Evolutionary conservation across 306 rosid species (phyloP).

Genomic region (Rosa lucieae): DNA sequence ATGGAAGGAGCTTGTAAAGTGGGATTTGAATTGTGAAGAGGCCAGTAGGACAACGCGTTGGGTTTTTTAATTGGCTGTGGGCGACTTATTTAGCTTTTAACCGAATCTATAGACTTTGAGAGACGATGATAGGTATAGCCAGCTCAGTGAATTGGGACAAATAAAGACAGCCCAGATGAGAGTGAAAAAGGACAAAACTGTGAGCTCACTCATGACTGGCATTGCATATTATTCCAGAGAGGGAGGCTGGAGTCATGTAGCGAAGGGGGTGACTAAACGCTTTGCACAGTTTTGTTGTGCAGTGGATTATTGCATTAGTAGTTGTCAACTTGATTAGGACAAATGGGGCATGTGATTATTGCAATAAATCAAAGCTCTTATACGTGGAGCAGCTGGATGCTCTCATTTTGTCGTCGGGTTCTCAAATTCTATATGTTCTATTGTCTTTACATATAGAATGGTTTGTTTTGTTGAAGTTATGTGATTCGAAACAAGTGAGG

Average conservation of each 20-base stretch:
- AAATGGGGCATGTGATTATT: slow-evolving; percentile 7
- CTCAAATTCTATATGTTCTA: background rate
- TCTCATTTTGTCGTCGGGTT: background rate
- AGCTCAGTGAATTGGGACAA: background rate
- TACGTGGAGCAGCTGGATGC: background rate
- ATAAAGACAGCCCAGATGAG: background rate
- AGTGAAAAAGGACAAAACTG: background rate
- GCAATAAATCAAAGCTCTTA: background rate
- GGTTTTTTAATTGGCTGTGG: background rate
- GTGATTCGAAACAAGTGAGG: background rate
- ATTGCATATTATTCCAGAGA: background rate
- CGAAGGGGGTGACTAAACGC: slow-evolving; percentile 11
- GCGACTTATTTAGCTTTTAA: background rate
- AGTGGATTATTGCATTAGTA: background rate
- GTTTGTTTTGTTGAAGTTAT: background rate
- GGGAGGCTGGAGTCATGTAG: slow-evolving; percentile 14
- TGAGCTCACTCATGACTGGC: background rate
- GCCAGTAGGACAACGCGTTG: slow-evolving; percentile 50
- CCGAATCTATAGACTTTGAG: slow-evolving; percentile 13
- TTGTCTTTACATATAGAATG: too few relatives aligned
- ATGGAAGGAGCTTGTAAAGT: slow-evolving; percentile 11
- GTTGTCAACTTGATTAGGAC: background rate
- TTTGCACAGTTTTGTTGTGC: background rate
- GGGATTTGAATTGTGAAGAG: background rate
- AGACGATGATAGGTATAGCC: slow-evolving; percentile 3